A percentile compares a stretch with the other conserved stretches of the same genome.
These are phyloP conservation scores for Boletus vermiculosoides DNA, from an alignment of 768 basidiomycete species.

Conservation along the genomic window DNA sequence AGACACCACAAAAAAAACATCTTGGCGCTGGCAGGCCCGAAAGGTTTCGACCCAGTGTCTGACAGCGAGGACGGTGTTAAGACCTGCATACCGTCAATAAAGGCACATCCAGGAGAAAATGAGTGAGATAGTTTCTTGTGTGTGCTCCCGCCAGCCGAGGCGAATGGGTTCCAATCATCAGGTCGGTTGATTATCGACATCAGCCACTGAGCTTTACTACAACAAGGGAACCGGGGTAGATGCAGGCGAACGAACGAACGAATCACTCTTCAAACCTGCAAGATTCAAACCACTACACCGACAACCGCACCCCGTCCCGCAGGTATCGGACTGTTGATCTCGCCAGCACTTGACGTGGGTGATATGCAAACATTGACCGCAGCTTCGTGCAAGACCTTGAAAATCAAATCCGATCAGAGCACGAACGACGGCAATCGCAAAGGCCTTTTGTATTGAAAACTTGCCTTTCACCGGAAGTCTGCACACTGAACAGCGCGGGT, in stretches of 20 bases:
- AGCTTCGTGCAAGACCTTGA: slow-evolving; percentile 60
- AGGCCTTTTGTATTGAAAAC: slow-evolving; percentile 6
- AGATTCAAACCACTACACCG: slow-evolving; percentile 38
- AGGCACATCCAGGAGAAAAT: neutral
- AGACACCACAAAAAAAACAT: neutral
- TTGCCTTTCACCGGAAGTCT: slow-evolving; percentile 73
- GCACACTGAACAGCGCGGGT: slow-evolving; percentile 67
- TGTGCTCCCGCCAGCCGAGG: neutral
- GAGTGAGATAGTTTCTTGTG: too few species aligned
- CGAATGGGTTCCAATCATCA: neutral
- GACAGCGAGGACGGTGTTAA: neutral
- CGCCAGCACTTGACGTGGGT: slow-evolving; percentile 68
- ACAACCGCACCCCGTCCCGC: slow-evolving; percentile 71
- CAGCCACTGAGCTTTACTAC: neutral
- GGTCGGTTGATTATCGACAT: neutral
- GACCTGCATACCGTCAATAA: neutral
- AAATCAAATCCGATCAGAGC: neutral
- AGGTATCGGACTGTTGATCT: slow-evolving; percentile 42
- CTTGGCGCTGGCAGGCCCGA: neutral
- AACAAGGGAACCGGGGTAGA: neutral
- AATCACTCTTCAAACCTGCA: neutral
- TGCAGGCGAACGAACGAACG: slow-evolving; percentile 16
- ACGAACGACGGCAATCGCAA: neutral
- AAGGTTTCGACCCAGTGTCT: neutral
- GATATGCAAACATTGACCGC: slow-evolving; percentile 60